A percentile compares a stretch with the other conserved stretches of the same genome.
Evolutionary conservation across 2,329 filamentous ascomycete genomes (phyloP).

Genomic region (Thyridium curvatum): DNA sequence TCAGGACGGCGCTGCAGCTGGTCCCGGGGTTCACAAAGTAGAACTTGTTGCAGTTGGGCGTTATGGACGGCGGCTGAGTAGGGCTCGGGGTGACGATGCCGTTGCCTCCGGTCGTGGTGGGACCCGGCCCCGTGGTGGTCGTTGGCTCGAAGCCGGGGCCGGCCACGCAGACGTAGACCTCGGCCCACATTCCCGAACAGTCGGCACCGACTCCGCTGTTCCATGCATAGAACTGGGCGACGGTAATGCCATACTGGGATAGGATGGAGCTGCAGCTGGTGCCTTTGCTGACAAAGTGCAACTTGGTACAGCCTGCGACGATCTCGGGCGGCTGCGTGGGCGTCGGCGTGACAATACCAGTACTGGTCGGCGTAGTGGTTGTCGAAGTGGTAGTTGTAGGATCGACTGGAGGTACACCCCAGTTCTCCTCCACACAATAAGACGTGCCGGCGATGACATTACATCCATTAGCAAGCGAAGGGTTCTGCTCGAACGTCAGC

Average conservation of each 20-base stretch:
- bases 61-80: slow-evolving; percentile 1
- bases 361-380: not conserved
- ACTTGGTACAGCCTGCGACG: not conserved
- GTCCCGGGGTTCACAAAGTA: slow-evolving; percentile 5
- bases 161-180: not conserved
- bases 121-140: not conserved
- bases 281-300: not conserved
- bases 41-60: slow-evolving; percentile 7
- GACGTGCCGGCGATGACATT: slow-evolving; percentile 1
- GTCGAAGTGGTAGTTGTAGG: not conserved
- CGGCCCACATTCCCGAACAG: not conserved
- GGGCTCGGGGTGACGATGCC: not conserved
- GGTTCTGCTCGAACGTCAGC: not conserved
- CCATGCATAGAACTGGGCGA: not conserved
- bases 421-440: slow-evolving; percentile 4
- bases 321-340: not conserved
- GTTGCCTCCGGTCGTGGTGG: not conserved
- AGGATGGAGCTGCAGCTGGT: not conserved
- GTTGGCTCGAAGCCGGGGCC: no score
- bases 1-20: slow-evolving; percentile 4
- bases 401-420: not conserved
- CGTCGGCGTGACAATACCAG: not conserved
- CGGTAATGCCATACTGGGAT: not conserved
- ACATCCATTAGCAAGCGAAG: not conserved
- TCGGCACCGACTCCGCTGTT: no score